Conservation (phyloP, 768 basidiomycete genomes). For the Lentinula lateritia region DNA sequence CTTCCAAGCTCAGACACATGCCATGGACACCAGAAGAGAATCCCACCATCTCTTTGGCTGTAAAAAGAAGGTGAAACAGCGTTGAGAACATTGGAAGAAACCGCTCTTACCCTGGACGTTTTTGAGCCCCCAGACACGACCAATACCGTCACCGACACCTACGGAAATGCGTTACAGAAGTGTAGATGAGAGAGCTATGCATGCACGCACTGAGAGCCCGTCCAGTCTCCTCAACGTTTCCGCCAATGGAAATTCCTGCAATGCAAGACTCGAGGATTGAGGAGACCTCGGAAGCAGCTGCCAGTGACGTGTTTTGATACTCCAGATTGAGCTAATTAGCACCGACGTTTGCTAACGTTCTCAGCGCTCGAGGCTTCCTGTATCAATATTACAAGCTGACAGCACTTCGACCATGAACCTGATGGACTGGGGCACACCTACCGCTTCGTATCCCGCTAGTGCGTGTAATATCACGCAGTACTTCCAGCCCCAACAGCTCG, state of each 20-base stretch:
- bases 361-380: conserved; percentile 7
- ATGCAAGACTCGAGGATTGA: conserved; percentile 99
- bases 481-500: conserved; percentile 45
- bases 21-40: conserved; percentile 99
- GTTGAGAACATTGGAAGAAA: conserved; percentile 3
- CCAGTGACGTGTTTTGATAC: conserved; percentile 28
- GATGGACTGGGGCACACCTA: conserved; percentile 39
- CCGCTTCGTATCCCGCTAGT: conserved; percentile 31
- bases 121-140: conserved; percentile 97
- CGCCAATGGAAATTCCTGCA: conserved; percentile 83
- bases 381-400: conserved; percentile 13
- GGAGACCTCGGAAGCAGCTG: conserved; percentile 98
- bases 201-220: conserved; percentile 83
- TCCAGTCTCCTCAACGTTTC: conserved; percentile 98
- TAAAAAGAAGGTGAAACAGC: conserved; percentile 12
- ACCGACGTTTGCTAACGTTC: too few species aligned
- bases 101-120: conserved; percentile 85
- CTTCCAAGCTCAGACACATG: conserved; percentile 99
- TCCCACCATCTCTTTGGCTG: conserved; percentile 99
- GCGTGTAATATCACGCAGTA: conserved; percentile 39
- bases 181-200: conserved; percentile 13
- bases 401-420: conserved; percentile 13
- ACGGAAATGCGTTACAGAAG: conserved; percentile 10
- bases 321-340: too few species aligned
- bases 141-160: conserved; percentile 99